Percentiles rank a stretch among this genome's conserved stretches.
phyloP scores from a whole-genome alignment of 441 rosid genomes.

The Erodium chrysanthum region DNA sequence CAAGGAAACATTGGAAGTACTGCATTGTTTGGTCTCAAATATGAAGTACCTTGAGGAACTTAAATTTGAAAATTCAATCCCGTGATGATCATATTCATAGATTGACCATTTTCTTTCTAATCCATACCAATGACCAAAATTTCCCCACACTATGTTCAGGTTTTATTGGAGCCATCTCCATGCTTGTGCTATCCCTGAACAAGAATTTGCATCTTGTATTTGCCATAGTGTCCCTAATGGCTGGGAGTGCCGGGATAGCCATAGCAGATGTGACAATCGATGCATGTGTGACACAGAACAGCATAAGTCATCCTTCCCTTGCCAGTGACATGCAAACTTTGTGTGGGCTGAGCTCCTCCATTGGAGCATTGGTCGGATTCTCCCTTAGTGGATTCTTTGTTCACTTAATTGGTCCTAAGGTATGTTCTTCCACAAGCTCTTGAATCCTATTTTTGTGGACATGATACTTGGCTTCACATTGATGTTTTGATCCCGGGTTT shows the following conservation, averaged over 20 bases:
- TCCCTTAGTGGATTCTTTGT: constrained; percentile 71
- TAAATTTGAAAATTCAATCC: neutral
- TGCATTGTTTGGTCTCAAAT: neutral
- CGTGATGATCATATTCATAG: neutral
- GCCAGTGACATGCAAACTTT: constrained; percentile 97
- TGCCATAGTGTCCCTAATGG: constrained; percentile 55
- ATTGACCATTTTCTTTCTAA: neutral
- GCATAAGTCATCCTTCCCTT: constrained; percentile 64
- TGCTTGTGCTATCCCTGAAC: constrained; percentile 60
- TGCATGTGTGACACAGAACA: constrained; percentile 89
- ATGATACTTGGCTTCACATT: neutral
- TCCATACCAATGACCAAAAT: neutral
- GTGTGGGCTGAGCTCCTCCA: constrained; percentile 58
- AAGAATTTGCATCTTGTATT: constrained; percentile 55
- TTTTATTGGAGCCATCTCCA: constrained; percentile 50
- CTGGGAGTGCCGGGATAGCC: constrained; percentile 66
- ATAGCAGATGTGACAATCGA: constrained; percentile 95
- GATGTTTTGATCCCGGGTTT: neutral
- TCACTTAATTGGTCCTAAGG: constrained; percentile 86
- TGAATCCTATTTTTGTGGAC: neutral
- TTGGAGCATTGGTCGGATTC: constrained; percentile 74
- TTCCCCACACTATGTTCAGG: constrained; percentile 37
- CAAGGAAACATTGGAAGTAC: no score
- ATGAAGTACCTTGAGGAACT: neutral
- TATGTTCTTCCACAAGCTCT: constrained; percentile 18